Base-by-base conservation (phyloP, 352 stramenopile species). In the Globisporangium mamillatum region DNA sequence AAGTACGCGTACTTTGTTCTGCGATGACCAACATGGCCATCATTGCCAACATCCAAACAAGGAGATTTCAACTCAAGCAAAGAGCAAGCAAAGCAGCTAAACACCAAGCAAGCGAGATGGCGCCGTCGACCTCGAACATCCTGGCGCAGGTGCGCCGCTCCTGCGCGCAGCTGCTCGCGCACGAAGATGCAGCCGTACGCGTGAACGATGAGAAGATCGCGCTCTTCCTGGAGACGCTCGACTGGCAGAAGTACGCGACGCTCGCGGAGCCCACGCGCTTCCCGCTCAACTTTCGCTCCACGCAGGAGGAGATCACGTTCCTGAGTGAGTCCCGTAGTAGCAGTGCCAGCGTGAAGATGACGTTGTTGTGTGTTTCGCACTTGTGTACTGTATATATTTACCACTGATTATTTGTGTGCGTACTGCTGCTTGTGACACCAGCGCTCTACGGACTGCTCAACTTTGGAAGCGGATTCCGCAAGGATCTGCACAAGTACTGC, bases 391-490 rank as follows among this genome's bases (percentile, higher is more conserved):
- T n/a, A 4, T 9, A 7, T 2, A 9, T 24, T 32, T 20, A 10
- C 16, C 4, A 22, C 48, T 59, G 53, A 2, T 0, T 60, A 25
- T 34, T 6, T 16, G 25, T 16, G 1, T 72, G 29, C 29, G 29
- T 32, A 4, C 29, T 55, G 16, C 24, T 50, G 20, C 16, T 41
- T 32, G 52, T 58, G 52, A 29, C 10, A 10, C 24, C 53, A 93
- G 84, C 76, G 34, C 54, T 94, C n/a, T 81, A 90, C 60, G 77
- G 75, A 24, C 61, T 94, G 57, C 72, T 94, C 44, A 92, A 91
- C 74, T 92, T 94, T 66, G 87, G 87, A 61, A 94, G 87, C 52
- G 87, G 87, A 20, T 94, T 80, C 66, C 81, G 87, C 59, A 91
- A 91, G 60, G 84, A 90, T 27, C 73, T 94, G 60, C 84, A 94